A percentile compares a stretch with the other conserved stretches of the same genome.
These are phyloP conservation scores for Colletotrichum cereale DNA, from an alignment of 2,329 filamentous ascomycete genomes.

Conservation along the genomic window DNA sequence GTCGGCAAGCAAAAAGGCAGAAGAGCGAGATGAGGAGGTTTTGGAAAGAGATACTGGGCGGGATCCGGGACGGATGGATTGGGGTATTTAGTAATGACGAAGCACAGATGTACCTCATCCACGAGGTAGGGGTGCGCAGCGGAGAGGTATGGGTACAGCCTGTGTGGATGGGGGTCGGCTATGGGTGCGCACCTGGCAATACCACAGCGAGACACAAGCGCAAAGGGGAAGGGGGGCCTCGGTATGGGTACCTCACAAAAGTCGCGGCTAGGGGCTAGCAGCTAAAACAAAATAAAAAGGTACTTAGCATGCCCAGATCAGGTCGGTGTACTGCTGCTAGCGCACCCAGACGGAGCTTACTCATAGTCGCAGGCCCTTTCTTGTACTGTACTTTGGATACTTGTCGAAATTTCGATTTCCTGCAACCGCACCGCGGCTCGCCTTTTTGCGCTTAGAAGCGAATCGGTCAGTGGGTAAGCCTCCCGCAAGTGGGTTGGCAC, in stretches of 20 bases:
- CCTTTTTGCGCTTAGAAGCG: conserved; percentile 33
- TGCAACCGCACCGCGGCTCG: conserved; percentile 31
- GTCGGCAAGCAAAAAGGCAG: conserved; percentile 35
- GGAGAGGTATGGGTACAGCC: conserved; percentile 32
- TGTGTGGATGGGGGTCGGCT: conserved; percentile 10
- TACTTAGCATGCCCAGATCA: conserved; percentile 31
- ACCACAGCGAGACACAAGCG: background rate
- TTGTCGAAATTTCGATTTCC: conserved; percentile 23
- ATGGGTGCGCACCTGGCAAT: conserved; percentile 3
- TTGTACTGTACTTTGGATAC: conserved; percentile 35
- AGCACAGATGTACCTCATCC: conserved; percentile 35
- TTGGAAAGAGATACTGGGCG: conserved; percentile 36
- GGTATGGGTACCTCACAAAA: conserved; percentile 10
- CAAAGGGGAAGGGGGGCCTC: background rate
- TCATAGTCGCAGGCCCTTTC: conserved; percentile 20
- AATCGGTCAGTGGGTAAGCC: conserved; percentile 37
- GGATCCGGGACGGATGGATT: conserved; percentile 40
- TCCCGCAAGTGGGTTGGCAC: conserved; percentile 34
- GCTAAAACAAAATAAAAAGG: conserved; percentile 20
- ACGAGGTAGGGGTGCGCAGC: conserved; percentile 36
- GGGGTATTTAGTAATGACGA: conserved; percentile 43
- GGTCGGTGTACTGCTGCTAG: conserved; percentile 15
- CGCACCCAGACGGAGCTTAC: conserved; percentile 33
- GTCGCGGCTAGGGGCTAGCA: conserved; percentile 10
- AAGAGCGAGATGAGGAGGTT: conserved; percentile 38